Evolutionary conservation across 148 eudicot genomes (phyloP).

Genomic region (Vaccinium macrocarpon): DNA sequence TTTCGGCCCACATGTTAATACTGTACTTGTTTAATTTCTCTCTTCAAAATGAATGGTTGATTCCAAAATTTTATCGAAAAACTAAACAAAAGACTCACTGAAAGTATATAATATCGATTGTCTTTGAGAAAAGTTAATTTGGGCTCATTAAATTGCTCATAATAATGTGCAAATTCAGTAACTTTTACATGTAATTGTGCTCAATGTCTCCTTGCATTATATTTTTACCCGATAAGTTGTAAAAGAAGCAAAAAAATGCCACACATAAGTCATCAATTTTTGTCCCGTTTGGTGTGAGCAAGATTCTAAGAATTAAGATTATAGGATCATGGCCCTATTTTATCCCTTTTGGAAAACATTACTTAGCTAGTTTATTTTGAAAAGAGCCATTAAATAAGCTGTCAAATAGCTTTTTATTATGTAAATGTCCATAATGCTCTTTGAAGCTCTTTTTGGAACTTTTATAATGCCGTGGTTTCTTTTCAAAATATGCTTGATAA

Average conservation of each 20-base stretch:
- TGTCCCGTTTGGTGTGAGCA: not conserved
- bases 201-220: not conserved
- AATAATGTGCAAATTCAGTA: not conserved
- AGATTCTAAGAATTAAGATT: not conserved
- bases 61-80: not conserved
- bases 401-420: not conserved
- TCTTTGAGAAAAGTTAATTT: not conserved
- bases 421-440: too few relatives aligned
- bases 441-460: not conserved
- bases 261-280: not conserved
- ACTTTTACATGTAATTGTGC: not conserved
- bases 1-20: not conserved
- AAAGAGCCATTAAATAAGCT: not conserved
- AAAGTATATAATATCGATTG: not conserved
- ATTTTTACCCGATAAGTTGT: not conserved
- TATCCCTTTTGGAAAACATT: not conserved
- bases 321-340: not conserved
- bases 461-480: not conserved
- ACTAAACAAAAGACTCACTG: not conserved
- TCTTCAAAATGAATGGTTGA: not conserved
- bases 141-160: not conserved
- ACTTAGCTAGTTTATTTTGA: not conserved
- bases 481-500: not conserved
- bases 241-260: not conserved
- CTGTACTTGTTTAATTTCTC: not conserved